Evolutionary conservation across 345 rosid species (phyloP).

Genomic region (Cardamine occulta): DNA sequence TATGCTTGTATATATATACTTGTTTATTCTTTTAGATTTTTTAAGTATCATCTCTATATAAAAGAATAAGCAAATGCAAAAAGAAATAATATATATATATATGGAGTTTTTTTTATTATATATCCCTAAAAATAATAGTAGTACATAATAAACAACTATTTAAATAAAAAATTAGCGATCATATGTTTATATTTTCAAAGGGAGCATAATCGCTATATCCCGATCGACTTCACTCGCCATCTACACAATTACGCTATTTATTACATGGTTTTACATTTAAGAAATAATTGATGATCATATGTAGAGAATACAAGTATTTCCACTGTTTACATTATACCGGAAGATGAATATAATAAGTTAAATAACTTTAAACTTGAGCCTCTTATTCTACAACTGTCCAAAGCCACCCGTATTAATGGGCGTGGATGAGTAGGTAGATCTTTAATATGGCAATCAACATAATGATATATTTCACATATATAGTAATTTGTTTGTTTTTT

Average conservation of each 20-base stretch:
- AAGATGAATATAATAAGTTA: slow-evolving; percentile 5
- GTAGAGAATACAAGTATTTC: neutral
- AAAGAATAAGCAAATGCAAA: too few relatives aligned
- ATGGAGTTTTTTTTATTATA: too few relatives aligned
- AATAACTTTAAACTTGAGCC: slow-evolving; percentile 10
- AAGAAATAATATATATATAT: too few relatives aligned
- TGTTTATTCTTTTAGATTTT: neutral
- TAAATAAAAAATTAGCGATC: neutral
- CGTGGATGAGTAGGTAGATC: slow-evolving; percentile 34
- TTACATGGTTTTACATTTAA: slow-evolving; percentile 17
- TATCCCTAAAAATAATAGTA: neutral
- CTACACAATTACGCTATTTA: slow-evolving; percentile 21
- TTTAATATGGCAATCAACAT: slow-evolving; percentile 26
- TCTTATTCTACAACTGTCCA: slow-evolving; percentile 38
- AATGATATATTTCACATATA: slow-evolving; percentile 2
- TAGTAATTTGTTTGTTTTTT: neutral
- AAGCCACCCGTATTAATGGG: slow-evolving; percentile 38
- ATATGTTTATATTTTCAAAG: neutral
- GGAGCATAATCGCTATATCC: neutral
- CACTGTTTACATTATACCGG: neutral
- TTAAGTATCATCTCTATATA: neutral
- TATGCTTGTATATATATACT: neutral
- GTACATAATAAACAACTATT: neutral
- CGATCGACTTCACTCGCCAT: neutral
- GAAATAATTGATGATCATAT: slow-evolving; percentile 5